Evolutionary conservation across 805 yeast genomes (phyloP).

Genomic region (Spathaspora hagerdaliae): DNA sequence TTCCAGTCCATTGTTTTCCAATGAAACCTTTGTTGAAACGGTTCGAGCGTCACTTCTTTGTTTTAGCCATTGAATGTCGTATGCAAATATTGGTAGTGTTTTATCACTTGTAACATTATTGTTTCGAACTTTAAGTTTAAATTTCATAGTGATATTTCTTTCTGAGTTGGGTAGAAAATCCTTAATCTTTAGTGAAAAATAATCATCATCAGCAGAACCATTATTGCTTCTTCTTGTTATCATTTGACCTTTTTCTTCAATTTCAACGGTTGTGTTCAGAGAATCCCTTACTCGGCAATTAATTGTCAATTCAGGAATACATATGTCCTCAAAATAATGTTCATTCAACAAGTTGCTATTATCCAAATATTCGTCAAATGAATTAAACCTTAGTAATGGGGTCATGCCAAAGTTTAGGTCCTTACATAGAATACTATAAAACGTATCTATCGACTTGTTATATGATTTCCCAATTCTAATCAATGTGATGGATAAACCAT

Average conservation of each 20-base stretch:
- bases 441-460: slow-evolving; percentile 13
- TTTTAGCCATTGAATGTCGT: slow-evolving; percentile 3
- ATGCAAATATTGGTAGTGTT: slow-evolving; percentile 2
- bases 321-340: slow-evolving; percentile 4
- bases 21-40: too few species aligned
- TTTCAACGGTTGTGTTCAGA: slow-evolving; percentile 12
- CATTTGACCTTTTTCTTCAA: slow-evolving; percentile 22
- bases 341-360: too few species aligned
- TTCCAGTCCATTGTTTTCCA: too few species aligned
- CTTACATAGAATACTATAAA: slow-evolving; percentile 4
- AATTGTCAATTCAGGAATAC: slow-evolving; percentile 18
- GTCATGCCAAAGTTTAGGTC: slow-evolving; percentile 14
- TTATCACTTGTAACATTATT: background rate
- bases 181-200: slow-evolving; percentile 10
- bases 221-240: slow-evolving; percentile 7
- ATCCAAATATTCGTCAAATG: slow-evolving; percentile 10
- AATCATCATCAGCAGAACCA: slow-evolving; percentile 1
- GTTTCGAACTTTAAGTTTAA: slow-evolving; percentile 1
- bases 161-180: slow-evolving; percentile 12
- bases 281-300: slow-evolving; percentile 13
- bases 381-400: slow-evolving; percentile 13
- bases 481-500: slow-evolving; percentile 19
- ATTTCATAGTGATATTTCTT: slow-evolving; percentile 12
- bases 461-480: slow-evolving; percentile 19
- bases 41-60: background rate